Evolutionary conservation across 2,329 filamentous ascomycete genomes (phyloP).

Genomic region (Triangularia setosa): DNA sequence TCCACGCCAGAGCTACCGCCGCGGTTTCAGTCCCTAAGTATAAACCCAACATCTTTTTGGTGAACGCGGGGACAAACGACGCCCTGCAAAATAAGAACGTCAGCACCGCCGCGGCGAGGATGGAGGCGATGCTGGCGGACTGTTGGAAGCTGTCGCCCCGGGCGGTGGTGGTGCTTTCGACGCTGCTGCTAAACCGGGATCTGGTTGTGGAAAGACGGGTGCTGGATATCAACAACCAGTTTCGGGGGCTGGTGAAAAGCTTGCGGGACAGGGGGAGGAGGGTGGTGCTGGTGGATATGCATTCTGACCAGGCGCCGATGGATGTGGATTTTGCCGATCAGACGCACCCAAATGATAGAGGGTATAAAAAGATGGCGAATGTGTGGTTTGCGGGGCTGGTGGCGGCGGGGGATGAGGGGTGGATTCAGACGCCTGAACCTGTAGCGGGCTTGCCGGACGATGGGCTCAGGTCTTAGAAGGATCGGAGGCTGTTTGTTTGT

Average conservation of each 20-base stretch:
- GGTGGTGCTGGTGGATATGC: slow-evolving; percentile 41
- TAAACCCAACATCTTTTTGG: slow-evolving; percentile 38
- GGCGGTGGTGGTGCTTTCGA: slow-evolving; percentile 37
- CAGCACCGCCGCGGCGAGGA: slow-evolving; percentile 30
- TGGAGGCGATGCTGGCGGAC: slow-evolving; percentile 35
- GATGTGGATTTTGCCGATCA: slow-evolving; percentile 35
- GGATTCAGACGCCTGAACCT: slow-evolving; percentile 32
- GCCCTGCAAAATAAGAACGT: slow-evolving; percentile 34
- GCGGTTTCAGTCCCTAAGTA: slow-evolving; percentile 28
- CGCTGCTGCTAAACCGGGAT: slow-evolving; percentile 31
- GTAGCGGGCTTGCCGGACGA: slow-evolving; percentile 23
- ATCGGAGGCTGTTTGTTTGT: neutral
- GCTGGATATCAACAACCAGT: slow-evolving; percentile 33
- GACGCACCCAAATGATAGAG: slow-evolving; percentile 38
- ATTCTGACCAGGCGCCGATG: slow-evolving; percentile 29
- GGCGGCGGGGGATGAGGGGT: slow-evolving; percentile 24
- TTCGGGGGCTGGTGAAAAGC: slow-evolving; percentile 27
- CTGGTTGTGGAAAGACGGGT: slow-evolving; percentile 27
- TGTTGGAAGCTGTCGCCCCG: slow-evolving; percentile 32
- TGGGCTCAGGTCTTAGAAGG: slow-evolving; percentile 14
- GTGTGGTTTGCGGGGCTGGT: slow-evolving; percentile 35
- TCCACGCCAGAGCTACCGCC: slow-evolving; percentile 32
- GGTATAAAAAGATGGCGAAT: slow-evolving; percentile 41
- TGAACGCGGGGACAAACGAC: slow-evolving; percentile 45
- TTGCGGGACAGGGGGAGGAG: slow-evolving; percentile 30